Evolutionary conservation across 2,329 filamentous ascomycete species (phyloP).

Genomic region (Talaromyces sp.): DNA sequence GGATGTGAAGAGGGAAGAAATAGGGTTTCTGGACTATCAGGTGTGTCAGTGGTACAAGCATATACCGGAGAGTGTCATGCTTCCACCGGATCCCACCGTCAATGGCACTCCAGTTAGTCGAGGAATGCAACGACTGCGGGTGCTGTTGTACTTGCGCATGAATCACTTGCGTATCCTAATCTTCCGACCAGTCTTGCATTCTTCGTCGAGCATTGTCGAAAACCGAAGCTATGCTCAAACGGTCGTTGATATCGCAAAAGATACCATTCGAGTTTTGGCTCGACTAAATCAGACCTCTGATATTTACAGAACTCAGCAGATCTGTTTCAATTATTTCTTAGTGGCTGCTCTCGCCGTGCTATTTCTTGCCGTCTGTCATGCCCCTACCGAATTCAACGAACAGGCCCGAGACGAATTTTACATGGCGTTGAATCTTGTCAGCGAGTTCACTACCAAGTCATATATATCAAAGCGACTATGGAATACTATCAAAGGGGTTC

Average conservation of each 20-base stretch:
- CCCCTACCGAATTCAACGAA: slow-evolving; percentile 55
- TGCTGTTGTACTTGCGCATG: slow-evolving; percentile 77
- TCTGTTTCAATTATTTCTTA: slow-evolving; percentile 63
- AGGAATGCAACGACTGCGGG: slow-evolving; percentile 66
- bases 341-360: slow-evolving; percentile 59
- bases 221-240: slow-evolving; percentile 69
- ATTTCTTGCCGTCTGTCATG: slow-evolving; percentile 60
- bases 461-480: slow-evolving; percentile 58
- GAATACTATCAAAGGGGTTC: slow-evolving; percentile 60
- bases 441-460: slow-evolving; percentile 56
- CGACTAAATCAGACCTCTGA: slow-evolving; percentile 58
- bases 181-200: slow-evolving; percentile 81
- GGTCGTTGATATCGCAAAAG: slow-evolving; percentile 60
- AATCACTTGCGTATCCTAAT: slow-evolving; percentile 90
- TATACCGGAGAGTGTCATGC: slow-evolving; percentile 60
- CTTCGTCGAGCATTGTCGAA: slow-evolving; percentile 72
- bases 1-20: slow-evolving; percentile 66
- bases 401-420: slow-evolving; percentile 63
- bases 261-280: slow-evolving; percentile 57
- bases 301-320: slow-evolving; percentile 59
- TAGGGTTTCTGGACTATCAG: slow-evolving; percentile 75
- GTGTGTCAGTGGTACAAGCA: slow-evolving; percentile 81
- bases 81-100: slow-evolving; percentile 50
- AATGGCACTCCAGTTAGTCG: slow-evolving; percentile 52
- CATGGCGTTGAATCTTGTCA: slow-evolving; percentile 60